Conservation (phyloP, 306 rosid species). For the Purshia tridentata region DNA sequence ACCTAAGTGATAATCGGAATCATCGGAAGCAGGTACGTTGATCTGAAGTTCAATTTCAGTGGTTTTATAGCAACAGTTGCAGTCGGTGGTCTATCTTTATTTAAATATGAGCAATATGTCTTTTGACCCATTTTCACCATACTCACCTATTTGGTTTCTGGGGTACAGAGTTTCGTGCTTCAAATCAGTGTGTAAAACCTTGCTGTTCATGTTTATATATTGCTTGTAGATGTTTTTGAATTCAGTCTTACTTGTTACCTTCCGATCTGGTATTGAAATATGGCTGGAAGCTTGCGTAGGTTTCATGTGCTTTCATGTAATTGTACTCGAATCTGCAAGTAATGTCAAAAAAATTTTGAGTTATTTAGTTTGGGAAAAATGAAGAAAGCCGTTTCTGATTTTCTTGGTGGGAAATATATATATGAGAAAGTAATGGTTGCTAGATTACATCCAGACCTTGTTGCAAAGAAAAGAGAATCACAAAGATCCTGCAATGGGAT, state of each 20-base stretch:
- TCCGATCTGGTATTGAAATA: not conserved
- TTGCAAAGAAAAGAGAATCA: no score
- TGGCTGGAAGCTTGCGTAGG: conserved; percentile 7
- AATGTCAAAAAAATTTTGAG: not conserved
- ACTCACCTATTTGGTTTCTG: not conserved
- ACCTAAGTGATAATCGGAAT: no score
- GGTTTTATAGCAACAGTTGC: no score
- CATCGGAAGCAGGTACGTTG: no score
- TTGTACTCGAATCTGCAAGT: conserved; percentile 6
- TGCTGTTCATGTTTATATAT: conserved; percentile 7
- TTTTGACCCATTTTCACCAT: not conserved
- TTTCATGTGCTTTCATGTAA: conserved; percentile 7
- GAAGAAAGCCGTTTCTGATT: not conserved
- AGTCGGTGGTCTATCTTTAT: no score
- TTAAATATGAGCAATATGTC: conserved; percentile 10
- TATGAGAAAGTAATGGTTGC: not conserved
- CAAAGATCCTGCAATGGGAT: no score
- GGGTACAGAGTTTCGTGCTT: conserved; percentile 9
- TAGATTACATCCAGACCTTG: not conserved
- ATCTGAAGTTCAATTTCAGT: no score
- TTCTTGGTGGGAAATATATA: not conserved
- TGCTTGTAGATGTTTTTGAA: conserved; percentile 15
- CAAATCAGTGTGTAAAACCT: not conserved
- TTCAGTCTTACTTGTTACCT: conserved; percentile 2
- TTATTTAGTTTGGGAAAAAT: not conserved